Conservation (phyloP, 495 filamentous ascomycete genomes). For the Podospora pseudopauciseta region DNA sequence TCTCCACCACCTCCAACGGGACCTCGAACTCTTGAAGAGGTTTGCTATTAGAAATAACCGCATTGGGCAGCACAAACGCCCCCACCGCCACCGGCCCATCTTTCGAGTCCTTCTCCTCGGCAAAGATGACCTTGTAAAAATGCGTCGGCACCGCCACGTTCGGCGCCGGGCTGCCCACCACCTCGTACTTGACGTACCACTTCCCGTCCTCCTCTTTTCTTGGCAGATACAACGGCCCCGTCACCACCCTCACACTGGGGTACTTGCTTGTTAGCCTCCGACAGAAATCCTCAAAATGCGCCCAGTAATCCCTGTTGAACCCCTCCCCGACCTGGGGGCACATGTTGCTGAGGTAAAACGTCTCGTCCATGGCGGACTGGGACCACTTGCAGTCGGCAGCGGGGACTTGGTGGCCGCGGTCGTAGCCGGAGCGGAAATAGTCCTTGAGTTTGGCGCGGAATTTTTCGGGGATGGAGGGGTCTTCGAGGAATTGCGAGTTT, state of each 20-base stretch:
- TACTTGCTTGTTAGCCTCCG: slow-evolving; percentile 73
- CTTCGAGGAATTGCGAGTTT: slow-evolving; percentile 79
- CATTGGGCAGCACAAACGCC: slow-evolving; percentile 94
- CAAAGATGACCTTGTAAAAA: slow-evolving; percentile 98
- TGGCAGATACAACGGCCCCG: slow-evolving; percentile 89
- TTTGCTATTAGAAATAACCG: slow-evolving; percentile 80
- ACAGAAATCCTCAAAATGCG: slow-evolving; percentile 97
- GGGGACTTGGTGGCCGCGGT: slow-evolving; percentile 96
- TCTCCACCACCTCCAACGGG: slow-evolving; percentile 84
- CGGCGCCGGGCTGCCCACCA: slow-evolving; percentile 83
- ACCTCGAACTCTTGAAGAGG: slow-evolving; percentile 88
- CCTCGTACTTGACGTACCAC: slow-evolving; percentile 93
- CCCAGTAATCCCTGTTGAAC: slow-evolving; percentile 98
- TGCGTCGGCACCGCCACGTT: slow-evolving; percentile 96
- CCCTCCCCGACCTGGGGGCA: slow-evolving; percentile 95
- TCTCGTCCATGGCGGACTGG: slow-evolving; percentile 89
- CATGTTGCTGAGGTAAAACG: slow-evolving; percentile 92
- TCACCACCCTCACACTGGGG: slow-evolving; percentile 85
- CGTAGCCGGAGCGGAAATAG: slow-evolving; percentile 92
- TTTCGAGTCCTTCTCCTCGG: slow-evolving; percentile 69
- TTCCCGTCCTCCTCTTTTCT: slow-evolving; percentile 77
- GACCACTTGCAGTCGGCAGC: slow-evolving; percentile 96
- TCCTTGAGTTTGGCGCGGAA: slow-evolving; percentile 89
- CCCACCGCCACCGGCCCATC: slow-evolving; percentile 77
- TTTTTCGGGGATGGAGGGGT: slow-evolving; percentile 69